phyloP scores from a whole-genome alignment of 2,329 filamentous ascomycete species.

The Clonostachys byssicola region DNA sequence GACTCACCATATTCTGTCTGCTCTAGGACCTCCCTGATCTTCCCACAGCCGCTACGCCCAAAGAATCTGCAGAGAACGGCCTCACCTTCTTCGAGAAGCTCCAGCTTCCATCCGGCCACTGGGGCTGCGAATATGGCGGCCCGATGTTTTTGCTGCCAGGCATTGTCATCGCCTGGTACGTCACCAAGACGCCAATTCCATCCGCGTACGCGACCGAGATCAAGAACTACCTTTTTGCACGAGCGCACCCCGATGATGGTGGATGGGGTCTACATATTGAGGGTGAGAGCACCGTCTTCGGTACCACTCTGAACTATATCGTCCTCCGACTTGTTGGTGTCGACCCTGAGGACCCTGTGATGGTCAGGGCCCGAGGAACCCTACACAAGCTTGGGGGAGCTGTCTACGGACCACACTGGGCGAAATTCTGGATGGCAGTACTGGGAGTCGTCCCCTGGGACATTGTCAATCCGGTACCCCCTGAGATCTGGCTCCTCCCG shows the following conservation, averaged over 20 bases:
- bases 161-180: conserved; percentile 80
- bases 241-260: conserved; percentile 82
- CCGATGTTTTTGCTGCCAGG: conserved; percentile 94
- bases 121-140: conserved; percentile 96
- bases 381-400: conserved; percentile 86
- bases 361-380: conserved; percentile 79
- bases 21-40: conserved; percentile 69
- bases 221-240: conserved; percentile 84
- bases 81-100: conserved; percentile 85
- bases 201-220: conserved; percentile 80
- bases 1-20: conserved; percentile 2
- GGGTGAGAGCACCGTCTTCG: conserved; percentile 87
- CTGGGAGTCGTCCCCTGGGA: conserved; percentile 85
- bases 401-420: conserved; percentile 83
- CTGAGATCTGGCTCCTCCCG: conserved; percentile 88
- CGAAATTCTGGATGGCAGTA: conserved; percentile 91
- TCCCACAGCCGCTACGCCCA: conserved; percentile 63
- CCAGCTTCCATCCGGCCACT: conserved; percentile 85
- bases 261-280: conserved; percentile 97
- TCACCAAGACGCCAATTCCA: conserved; percentile 82
- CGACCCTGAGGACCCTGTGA: conserved; percentile 74
- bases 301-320: conserved; percentile 85
- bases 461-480: conserved; percentile 88
- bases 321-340: conserved; percentile 77
- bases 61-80: conserved; percentile 78